phyloP scores from a whole-genome alignment of 176 grass and related monocot species.

The Carex kokanica region DNA sequence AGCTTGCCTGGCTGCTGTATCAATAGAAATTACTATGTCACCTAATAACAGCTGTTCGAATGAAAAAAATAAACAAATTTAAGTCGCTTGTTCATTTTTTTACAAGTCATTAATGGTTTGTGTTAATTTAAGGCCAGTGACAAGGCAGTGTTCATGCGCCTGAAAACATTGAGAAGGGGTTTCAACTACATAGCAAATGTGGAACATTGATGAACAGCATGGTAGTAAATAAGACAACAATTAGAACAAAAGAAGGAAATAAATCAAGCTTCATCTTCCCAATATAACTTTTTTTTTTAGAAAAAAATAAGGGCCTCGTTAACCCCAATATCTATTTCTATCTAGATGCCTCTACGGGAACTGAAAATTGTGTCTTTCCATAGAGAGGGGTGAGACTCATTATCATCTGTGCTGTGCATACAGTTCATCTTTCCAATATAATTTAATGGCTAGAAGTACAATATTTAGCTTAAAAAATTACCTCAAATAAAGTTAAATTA shows the following conservation, averaged over 20 bases:
- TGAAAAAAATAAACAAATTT: slow-evolving; percentile 21
- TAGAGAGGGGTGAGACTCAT: not conserved
- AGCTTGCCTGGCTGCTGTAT: slow-evolving; percentile 68
- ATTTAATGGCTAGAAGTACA: not conserved
- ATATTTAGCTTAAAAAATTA: slow-evolving; percentile 1
- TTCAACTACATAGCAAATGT: not conserved
- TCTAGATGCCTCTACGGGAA: not conserved
- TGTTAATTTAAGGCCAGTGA: not conserved
- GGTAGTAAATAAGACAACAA: slow-evolving; percentile 1
- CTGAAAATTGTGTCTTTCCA: not conserved
- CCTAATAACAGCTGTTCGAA: slow-evolving; percentile 72
- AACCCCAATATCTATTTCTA: not conserved
- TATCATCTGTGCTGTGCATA: not conserved
- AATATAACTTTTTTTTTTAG: not conserved
- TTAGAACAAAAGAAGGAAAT: not conserved
- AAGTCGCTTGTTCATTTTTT: not conserved
- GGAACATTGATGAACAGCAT: not conserved
- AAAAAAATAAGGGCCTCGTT: not conserved
- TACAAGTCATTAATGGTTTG: not conserved
- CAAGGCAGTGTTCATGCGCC: not conserved
- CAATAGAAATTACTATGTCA: slow-evolving; percentile 77
- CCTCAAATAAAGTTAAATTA: not conserved
- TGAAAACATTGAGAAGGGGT: not conserved
- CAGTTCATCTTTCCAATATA: not conserved
- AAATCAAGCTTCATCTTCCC: not conserved